Percentiles rank a stretch among this genome's conserved stretches.
Conservation (phyloP, 768 basidiomycete species). For the Tephrocybe sp. region DNA sequence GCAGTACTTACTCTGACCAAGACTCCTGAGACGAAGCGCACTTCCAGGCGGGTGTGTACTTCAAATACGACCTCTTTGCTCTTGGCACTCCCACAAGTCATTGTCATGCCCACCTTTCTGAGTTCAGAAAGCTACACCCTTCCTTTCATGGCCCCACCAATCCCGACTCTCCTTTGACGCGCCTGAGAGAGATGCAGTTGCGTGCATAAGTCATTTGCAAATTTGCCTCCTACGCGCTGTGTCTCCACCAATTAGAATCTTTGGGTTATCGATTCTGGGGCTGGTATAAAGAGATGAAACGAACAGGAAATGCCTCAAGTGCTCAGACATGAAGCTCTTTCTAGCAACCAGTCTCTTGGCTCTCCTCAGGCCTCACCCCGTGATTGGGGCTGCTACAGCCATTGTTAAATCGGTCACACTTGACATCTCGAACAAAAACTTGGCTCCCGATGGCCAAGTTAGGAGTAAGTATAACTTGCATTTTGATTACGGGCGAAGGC, state of each 20-base stretch:
- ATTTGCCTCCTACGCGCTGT: constrained; percentile 6
- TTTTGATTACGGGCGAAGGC: background rate
- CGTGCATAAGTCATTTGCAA: background rate
- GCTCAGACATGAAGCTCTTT: constrained; percentile 21
- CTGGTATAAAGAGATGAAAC: constrained; percentile 7
- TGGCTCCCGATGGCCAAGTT: constrained; percentile 43
- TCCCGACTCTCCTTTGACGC: constrained; percentile 2
- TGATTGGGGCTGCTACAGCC: constrained; percentile 7
- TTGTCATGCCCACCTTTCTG: background rate
- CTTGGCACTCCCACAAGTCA: constrained; percentile 8
- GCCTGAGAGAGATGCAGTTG: too few relatives aligned
- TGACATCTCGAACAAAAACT: constrained; percentile 34
- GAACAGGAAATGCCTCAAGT: constrained; percentile 4
- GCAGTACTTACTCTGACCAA: too few relatives aligned
- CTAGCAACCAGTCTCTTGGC: constrained; percentile 19
- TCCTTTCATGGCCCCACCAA: background rate
- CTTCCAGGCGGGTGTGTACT: too few relatives aligned
- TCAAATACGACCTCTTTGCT: too few relatives aligned
- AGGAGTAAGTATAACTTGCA: constrained; percentile 19
- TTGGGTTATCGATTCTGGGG: background rate
- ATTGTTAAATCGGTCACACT: constrained; percentile 26
- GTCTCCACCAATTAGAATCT: constrained; percentile 4
- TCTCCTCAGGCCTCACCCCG: constrained; percentile 13
- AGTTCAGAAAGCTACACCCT: background rate
- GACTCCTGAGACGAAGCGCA: too few relatives aligned